Evolutionary conservation across 176 grass and related monocot species (phyloP).

Genomic region (Metroxylon sagu): DNA sequence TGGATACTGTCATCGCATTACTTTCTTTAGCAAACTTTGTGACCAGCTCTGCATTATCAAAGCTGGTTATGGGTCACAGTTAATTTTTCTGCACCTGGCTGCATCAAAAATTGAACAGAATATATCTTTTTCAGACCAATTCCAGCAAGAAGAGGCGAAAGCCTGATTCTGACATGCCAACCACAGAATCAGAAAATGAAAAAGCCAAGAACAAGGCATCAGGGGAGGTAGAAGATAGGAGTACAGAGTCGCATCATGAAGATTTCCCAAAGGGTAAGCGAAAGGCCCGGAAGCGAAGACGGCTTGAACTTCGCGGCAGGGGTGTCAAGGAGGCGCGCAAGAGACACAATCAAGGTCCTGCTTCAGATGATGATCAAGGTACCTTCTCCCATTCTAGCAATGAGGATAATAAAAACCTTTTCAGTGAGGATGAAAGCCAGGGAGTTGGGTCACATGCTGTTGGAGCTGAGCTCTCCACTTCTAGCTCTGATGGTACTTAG

Average conservation of each 20-base stretch:
- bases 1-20: too few relatives aligned
- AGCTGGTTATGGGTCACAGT: too few relatives aligned
- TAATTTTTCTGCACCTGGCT: too few relatives aligned
- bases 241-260: constrained; percentile 54
- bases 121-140: constrained; percentile 51
- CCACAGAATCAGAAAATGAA: constrained; percentile 24
- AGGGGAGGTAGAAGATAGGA: constrained; percentile 44
- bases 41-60: too few relatives aligned
- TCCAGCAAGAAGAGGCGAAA: constrained; percentile 57
- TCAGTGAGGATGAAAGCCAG: constrained; percentile 33
- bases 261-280: constrained; percentile 51
- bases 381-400: constrained; percentile 59
- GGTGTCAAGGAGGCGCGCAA: constrained; percentile 48
- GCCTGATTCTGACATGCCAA: constrained; percentile 28
- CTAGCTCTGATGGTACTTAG: constrained; percentile 27
- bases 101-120: too few relatives aligned
- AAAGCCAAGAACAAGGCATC: constrained; percentile 27
- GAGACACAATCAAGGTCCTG: constrained; percentile 30
- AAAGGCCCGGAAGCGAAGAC: constrained; percentile 50
- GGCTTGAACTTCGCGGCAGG: constrained; percentile 46
- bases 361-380: constrained; percentile 42
- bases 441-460: constrained; percentile 24
- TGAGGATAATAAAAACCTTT: constrained; percentile 28
- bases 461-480: constrained; percentile 39
- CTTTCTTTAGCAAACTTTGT: too few relatives aligned